Evolutionary conservation across 306 rosid genomes (phyloP), one percentile per base, ranked within the genome.

Genomic region (Trichosanthes truncata): DNA sequence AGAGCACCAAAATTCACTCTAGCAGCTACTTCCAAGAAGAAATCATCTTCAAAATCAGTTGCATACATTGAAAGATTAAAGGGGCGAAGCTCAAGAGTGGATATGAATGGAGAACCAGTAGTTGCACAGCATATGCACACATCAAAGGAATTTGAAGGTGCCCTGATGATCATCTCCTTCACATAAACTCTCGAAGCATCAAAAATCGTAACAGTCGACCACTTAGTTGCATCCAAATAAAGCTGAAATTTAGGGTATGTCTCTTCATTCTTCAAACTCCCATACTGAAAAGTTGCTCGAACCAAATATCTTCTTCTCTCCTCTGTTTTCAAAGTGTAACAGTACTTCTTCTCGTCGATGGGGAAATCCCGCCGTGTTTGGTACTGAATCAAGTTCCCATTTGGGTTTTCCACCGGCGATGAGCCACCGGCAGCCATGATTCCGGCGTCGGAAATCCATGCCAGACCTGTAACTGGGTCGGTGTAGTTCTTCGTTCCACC

Each of bases 21-120:
- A 82, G 97, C 96, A n/a, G 97, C 90, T 0, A 93, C 97, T 86
- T 87, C 82, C 84, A 95, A 83, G 96, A 89, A 91, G 86, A 95
- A 95, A 80, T 77, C 46, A 71, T 89, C 90, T 86, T 95, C 99
- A 45, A 55, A 95, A 82, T 95, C 99, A 0, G 99, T 93, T 45
- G 97, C 97, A 84, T 95, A 93, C 97, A 95, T 95, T 4, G 97
- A 95, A 81, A 90, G 91, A 84, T 88, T 91, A 84, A 95, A 85
- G 52, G 99, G 97, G 80, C 99, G 63, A 6, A 95, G 84, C 87
- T 95, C 99, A 36, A 95, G 87, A 61, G 99, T 91, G 63, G 99
- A 95, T 77, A 95, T 89, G 83, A 95, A 95, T 1, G 97, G 97
- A 68, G 94, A 90, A 41, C 93, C 97, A 77, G 97, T 93, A 20